Evolutionary conservation across 441 rosid genomes (phyloP), one percentile per base, ranked within the genome.

Genomic region (Pelargonium cotyledonis): DNA sequence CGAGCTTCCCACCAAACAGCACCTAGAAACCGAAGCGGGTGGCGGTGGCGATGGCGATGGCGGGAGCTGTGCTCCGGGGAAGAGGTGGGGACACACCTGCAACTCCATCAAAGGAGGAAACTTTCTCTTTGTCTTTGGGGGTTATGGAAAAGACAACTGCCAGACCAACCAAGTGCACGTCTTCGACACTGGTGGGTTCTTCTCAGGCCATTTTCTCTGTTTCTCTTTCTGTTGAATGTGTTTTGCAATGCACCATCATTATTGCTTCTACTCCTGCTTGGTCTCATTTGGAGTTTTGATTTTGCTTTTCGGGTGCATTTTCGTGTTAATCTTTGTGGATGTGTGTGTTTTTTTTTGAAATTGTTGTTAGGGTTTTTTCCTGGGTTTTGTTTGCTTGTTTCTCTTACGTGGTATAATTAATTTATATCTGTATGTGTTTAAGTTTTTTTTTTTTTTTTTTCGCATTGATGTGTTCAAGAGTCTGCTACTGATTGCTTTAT

Each of bases 51-150:
- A 47, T 70, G 69, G 64, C 70, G 19, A 83, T 70, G 69, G 64
- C 70, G 19, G 83, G 62, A 18, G 62, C 62, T 57, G 62, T 57
- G 62, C 62, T 72, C 98, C 98, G 67, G 96, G 96, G 14, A 89
- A 89, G 80, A 88, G 97, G 88, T 92, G 98, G 98, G 98, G 98
- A 64, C 99, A 95, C 80, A 88, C 97, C 68, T 89, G 96, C 78
- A 92, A 95, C 89, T 79, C 95, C 80, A 79, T 89, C 70, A 86
- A 80, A 77, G 91, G 93, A 38, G 96, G 96, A 68, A 80, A 82
- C 78, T 85, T 89, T 83, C 91, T 95, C 69, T 95, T 90, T 65
- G 89, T 95, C 19, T 92, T 90, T 66, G 99, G 99, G 78, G 98
- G 99, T 47, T 95, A 95, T 77, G 95, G 96, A 74, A 80, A 78